Percentiles rank a stretch among this genome's conserved stretches.
These are phyloP conservation scores for Geotrichum candidum DNA, from an alignment of 1,139 yeast species.

Conservation along the genomic window DNA sequence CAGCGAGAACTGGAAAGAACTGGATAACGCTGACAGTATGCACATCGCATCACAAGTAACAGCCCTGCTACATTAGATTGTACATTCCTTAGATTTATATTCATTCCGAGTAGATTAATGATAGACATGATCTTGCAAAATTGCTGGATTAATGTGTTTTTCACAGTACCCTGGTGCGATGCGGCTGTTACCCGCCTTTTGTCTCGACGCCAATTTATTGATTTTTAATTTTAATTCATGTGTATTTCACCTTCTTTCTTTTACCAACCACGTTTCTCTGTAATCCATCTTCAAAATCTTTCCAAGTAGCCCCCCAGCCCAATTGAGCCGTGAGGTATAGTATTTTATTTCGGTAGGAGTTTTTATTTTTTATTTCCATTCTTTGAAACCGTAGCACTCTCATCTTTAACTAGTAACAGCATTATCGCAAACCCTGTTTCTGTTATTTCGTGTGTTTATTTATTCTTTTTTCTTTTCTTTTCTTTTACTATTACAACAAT, in stretches of 20 bases:
- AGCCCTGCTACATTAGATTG: background rate
- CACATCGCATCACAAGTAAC: background rate
- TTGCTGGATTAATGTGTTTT: background rate
- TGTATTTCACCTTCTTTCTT: background rate
- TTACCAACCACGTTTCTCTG: background rate
- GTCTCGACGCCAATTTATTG: background rate
- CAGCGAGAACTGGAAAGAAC: slow-evolving; percentile 13
- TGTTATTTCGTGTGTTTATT: background rate
- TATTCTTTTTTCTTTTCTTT: background rate
- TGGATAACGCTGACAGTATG: background rate
- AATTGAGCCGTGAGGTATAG: background rate
- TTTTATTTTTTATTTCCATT: too few species aligned
- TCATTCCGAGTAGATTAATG: background rate
- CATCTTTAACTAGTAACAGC: too few species aligned
- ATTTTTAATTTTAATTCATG: background rate
- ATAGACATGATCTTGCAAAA: background rate
- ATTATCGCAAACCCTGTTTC: too few species aligned
- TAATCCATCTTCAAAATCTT: background rate
- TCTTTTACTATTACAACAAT: background rate
- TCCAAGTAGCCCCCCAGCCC: background rate
- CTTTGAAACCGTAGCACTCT: too few species aligned
- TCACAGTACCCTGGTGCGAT: background rate
- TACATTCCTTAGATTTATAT: background rate
- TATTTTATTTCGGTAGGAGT: background rate
- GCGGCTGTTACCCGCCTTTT: background rate